These are phyloP conservation scores for Coemansia sp. DNA, from an alignment of 192 early-diverging fungal species.

Conservation along the genomic window DNA sequence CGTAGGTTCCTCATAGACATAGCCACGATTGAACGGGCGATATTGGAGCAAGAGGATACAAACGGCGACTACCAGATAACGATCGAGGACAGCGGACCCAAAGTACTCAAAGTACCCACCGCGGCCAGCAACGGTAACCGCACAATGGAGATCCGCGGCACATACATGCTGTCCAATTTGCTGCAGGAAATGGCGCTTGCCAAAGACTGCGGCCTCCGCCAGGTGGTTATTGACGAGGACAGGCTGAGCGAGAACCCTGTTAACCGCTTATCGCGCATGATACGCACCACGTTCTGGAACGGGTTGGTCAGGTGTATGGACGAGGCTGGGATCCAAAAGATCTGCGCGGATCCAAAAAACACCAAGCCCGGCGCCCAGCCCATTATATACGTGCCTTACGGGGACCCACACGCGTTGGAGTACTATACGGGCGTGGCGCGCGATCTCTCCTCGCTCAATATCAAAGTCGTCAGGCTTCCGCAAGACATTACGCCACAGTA, in stretches of 20 bases:
- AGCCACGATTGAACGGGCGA: conserved; percentile 68
- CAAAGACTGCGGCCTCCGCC: conserved; percentile 78
- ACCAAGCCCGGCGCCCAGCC: conserved; percentile 68
- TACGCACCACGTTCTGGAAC: conserved; percentile 94
- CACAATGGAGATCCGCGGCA: conserved; percentile 89
- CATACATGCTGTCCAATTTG: conserved; percentile 92
- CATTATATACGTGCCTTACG: conserved; percentile 90
- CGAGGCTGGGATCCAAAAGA: conserved; percentile 80
- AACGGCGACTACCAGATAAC: conserved; percentile 96
- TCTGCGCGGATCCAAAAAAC: conserved; percentile 93
- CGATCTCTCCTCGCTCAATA: conserved; percentile 63
- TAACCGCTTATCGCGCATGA: conserved; percentile 84
- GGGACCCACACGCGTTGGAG: conserved; percentile 69
- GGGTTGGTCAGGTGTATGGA: conserved; percentile 88
- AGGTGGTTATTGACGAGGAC: conserved; percentile 87
- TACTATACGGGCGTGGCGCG: conserved; percentile 78
- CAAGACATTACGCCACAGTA: conserved; percentile 83
- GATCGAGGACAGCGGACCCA: conserved; percentile 87
- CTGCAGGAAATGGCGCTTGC: conserved; percentile 95
- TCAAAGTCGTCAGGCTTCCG: conserved; percentile 82
- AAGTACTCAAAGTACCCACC: conserved; percentile 81
- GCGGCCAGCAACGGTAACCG: conserved; percentile 82
- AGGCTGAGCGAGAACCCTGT: conserved; percentile 94
- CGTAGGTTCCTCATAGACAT: conserved; percentile 86
- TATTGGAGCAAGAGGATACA: conserved; percentile 93